These are phyloP conservation scores for Lactifluus rugatus DNA, from an alignment of 768 basidiomycete species.

Conservation along the genomic window DNA sequence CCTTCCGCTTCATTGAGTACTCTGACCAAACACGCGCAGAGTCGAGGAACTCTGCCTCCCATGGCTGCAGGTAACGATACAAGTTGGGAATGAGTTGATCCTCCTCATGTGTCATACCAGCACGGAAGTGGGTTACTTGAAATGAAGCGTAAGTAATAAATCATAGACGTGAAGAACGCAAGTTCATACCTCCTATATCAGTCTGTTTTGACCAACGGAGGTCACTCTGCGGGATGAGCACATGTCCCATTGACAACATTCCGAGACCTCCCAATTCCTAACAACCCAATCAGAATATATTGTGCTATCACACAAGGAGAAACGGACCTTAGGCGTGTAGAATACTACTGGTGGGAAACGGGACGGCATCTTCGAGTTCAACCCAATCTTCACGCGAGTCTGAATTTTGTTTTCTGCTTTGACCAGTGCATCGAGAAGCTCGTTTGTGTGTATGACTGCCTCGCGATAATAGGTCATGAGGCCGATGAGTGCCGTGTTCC, in stretches of 20 bases:
- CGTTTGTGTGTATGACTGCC: conserved; percentile 95
- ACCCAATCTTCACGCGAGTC: conserved; percentile 98
- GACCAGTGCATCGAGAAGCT: conserved; percentile 89
- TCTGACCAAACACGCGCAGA: conserved; percentile 99
- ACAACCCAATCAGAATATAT: conserved; percentile 4
- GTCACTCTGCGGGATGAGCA: conserved; percentile 96
- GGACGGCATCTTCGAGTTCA: conserved; percentile 99
- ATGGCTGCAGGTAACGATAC: conserved; percentile 93
- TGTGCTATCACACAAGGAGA: conserved; percentile 2
- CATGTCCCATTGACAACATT: conserved; percentile 99
- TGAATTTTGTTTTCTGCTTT: conserved; percentile 99
- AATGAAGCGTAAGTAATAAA: not conserved
- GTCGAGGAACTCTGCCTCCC: conserved; percentile 97
- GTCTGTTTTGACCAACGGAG: conserved; percentile 98
- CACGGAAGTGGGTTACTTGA: conserved; percentile 93
- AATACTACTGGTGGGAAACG: conserved; percentile 96
- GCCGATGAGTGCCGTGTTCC: conserved; percentile 93
- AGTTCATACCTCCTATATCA: conserved; percentile 66
- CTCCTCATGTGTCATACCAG: conserved; percentile 95
- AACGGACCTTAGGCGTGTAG: conserved; percentile 79
- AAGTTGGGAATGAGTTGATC: conserved; percentile 94
- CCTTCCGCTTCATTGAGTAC: conserved; percentile 98
- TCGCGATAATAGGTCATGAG: conserved; percentile 98
- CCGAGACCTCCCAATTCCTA: conserved; percentile 94
- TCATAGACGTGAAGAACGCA: not conserved